Evolutionary conservation across 2,329 filamentous ascomycete genomes (phyloP).

Genomic region (Fusarium mangiferae): DNA sequence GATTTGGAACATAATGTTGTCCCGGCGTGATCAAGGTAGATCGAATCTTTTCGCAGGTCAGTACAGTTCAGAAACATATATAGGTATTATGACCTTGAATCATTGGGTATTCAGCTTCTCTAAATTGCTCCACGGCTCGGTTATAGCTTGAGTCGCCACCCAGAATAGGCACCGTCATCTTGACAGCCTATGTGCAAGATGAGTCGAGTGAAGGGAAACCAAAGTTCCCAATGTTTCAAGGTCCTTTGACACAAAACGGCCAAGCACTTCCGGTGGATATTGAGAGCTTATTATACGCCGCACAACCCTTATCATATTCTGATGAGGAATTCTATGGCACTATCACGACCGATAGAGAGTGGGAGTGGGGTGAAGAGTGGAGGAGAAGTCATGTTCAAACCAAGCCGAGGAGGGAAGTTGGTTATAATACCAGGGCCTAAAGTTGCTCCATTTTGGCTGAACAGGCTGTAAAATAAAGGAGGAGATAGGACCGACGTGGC

Average conservation of each 20-base stretch:
- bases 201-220: neutral
- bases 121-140: constrained; percentile 65
- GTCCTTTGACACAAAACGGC: neutral
- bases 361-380: constrained; percentile 21
- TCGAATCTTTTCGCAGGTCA: constrained; percentile 63
- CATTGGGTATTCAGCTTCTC: constrained; percentile 74
- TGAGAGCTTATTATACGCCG: constrained; percentile 10
- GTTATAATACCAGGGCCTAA: neutral
- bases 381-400: constrained; percentile 11
- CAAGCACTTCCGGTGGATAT: neutral
- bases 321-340: constrained; percentile 17
- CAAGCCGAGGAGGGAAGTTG: constrained; percentile 30
- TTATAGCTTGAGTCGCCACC: constrained; percentile 60
- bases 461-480: neutral
- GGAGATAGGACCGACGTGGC: neutral
- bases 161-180: constrained; percentile 8
- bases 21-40: constrained; percentile 96
- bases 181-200: neutral
- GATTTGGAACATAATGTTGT: constrained; percentile 86
- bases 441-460: neutral
- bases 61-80: neutral
- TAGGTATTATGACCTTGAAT: constrained; percentile 63
- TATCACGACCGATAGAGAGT: constrained; percentile 24
- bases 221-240: neutral
- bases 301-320: constrained; percentile 24